Evolutionary conservation across 2,329 filamentous ascomycete species (phyloP).

Genomic region (Ophiostoma perfectum): DNA sequence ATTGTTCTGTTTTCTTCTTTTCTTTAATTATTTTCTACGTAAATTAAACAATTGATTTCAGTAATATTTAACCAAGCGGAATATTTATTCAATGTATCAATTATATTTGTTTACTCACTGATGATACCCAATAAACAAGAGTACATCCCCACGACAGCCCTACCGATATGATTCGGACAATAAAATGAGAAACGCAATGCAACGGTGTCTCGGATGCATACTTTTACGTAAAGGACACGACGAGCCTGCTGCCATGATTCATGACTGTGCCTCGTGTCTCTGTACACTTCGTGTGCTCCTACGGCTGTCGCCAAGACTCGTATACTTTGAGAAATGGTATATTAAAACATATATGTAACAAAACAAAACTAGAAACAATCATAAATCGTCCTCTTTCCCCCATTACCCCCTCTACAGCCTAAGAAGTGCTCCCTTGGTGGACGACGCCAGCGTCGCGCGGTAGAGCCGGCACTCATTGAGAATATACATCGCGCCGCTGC

Average conservation of each 20-base stretch:
- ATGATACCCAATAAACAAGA: too few species aligned
- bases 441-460: constrained; percentile 27
- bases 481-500: constrained; percentile 40
- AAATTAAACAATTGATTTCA: too few species aligned
- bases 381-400: neutral
- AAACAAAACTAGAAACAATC: neutral
- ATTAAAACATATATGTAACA: neutral
- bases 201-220: neutral
- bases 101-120: neutral
- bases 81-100: too few species aligned
- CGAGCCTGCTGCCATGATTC: neutral
- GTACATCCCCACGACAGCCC: neutral
- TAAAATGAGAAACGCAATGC: neutral
- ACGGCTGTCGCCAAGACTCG: too few species aligned
- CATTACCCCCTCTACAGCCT: constrained; percentile 6
- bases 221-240: neutral
- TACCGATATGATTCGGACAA: neutral
- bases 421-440: constrained; percentile 19
- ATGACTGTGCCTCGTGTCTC: neutral
- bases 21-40: too few species aligned
- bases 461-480: constrained; percentile 44
- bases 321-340: neutral
- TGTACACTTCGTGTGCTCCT: neutral
- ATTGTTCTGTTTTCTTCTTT: too few species aligned
- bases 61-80: too few species aligned